Base-by-base conservation (phyloP, 495 filamentous ascomycete genomes). In the Penicillium alfredii region DNA sequence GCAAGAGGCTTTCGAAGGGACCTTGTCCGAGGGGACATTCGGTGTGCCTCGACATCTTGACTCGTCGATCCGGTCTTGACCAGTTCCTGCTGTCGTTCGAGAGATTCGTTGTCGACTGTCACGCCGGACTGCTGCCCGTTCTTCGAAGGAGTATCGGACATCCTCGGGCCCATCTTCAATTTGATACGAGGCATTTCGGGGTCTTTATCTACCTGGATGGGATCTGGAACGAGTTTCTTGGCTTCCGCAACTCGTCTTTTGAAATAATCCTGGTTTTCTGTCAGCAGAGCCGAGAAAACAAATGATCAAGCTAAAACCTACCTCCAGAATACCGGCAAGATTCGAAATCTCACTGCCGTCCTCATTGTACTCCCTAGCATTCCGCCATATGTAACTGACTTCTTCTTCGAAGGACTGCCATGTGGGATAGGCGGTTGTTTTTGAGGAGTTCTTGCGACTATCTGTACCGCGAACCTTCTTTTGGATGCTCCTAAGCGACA, bases 321-420 rank as follows among this genome's bases (percentile, higher is more conserved):
- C 86, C 73, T 93, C 76, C 8, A 95, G 72, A 20, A 86, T 72
- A 12, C 76, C 75, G 12, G 86, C 85, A 37, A 88, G 68, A 12
- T 70, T 63, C 33, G 72, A 81, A 24, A 94, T 83, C 10, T 81
- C 78, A 48, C 88, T 94, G 3, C 73, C 84, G 47, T 93, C 88
- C 49, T 93, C 88, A 47, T 95, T 95, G 60, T 88, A 95, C 18
- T 78, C 74, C 32, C 80, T 77, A 4, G 88, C 89, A 62, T 95
- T 95, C 23, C 71, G 74, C 84, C 87, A 93, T 18, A 94, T 81
- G 35, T 81, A 74, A 44, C 72, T 79, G 29, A 85, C 68, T 40
- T 82, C 85, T 8, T 83, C 76, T 57, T 88, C 86, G 40, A 94
- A 90, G 3, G 76, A 69, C 26, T 77, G 61, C 88, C 88, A 95